Percentiles rank a stretch among this genome's conserved stretches.
Evolutionary conservation across 495 filamentous ascomycete genomes (phyloP).

Genomic region (Penicillium coprophilum): DNA sequence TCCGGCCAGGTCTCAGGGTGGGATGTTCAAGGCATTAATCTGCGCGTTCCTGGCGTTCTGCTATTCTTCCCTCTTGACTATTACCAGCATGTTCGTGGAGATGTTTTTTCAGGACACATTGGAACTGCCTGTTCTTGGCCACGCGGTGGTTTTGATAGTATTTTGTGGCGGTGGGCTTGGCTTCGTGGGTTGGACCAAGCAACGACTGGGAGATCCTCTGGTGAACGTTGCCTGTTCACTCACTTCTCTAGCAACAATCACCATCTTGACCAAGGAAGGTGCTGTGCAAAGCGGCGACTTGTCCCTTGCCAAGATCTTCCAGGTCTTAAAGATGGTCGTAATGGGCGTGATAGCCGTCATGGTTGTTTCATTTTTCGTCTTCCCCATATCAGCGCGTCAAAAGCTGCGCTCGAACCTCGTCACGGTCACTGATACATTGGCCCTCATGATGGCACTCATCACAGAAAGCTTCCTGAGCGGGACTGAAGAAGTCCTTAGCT

Average conservation of each 20-base stretch:
- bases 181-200: conserved; percentile 91
- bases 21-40: conserved; percentile 87
- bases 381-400: conserved; percentile 76
- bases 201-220: conserved; percentile 77
- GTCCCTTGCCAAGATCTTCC: conserved; percentile 76
- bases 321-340: conserved; percentile 86
- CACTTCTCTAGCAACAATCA: conserved; percentile 88
- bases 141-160: conserved; percentile 76
- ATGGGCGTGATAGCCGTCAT: conserved; percentile 79
- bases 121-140: conserved; percentile 67
- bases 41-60: conserved; percentile 77
- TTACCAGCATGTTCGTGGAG: conserved; percentile 84
- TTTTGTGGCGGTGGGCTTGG: conserved; percentile 90
- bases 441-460: conserved; percentile 77
- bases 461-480: conserved; percentile 84
- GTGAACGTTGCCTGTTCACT: conserved; percentile 91
- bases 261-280: conserved; percentile 88
- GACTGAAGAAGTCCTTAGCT: conserved; percentile 71
- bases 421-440: conserved; percentile 71
- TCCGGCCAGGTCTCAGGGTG: conserved; percentile 84
- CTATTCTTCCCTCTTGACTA: conserved; percentile 77
- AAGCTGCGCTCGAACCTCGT: conserved; percentile 75
- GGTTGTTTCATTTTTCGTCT: conserved; percentile 72
- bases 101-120: conserved; percentile 67
- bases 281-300: conserved; percentile 77